phyloP scores from a whole-genome alignment of 208 protist species.

The Angomonas deanei region DNA sequence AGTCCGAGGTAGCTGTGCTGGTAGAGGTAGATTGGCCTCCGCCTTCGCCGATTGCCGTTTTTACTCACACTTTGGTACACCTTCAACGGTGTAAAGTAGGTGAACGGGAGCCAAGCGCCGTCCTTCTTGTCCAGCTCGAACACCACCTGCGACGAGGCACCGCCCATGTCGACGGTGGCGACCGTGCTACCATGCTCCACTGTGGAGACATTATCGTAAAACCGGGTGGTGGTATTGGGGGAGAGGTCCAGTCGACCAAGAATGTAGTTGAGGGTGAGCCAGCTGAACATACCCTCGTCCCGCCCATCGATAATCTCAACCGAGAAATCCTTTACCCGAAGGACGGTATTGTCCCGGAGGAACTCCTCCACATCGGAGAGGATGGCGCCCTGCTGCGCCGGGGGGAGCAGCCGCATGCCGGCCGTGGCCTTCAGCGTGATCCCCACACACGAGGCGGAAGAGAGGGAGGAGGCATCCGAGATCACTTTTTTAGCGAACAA shows the following conservation, averaged over 20 bases:
- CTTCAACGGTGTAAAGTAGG: constrained; percentile 14
- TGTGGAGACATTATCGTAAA: neutral
- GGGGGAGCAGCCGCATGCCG: constrained; percentile 44
- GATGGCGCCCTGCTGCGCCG: constrained; percentile 16
- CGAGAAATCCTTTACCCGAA: neutral
- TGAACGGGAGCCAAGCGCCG: constrained; percentile 35
- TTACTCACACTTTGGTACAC: neutral
- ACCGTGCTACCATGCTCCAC: neutral
- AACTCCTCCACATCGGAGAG: constrained; percentile 18
- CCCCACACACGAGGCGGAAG: constrained; percentile 23
- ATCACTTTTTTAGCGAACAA: constrained; percentile 21
- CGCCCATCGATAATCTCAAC: constrained; percentile 50
- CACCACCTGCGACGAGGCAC: constrained; percentile 73
- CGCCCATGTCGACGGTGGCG: constrained; percentile 77
- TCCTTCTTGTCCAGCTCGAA: constrained; percentile 29
- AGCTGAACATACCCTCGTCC: constrained; percentile 73
- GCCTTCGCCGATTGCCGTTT: constrained; percentile 4
- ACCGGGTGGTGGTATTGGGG: neutral
- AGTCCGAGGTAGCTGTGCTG: constrained; percentile 79
- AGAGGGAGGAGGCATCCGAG: constrained; percentile 9
- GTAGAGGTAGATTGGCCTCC: constrained; percentile 27
- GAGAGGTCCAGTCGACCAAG: constrained; percentile 16
- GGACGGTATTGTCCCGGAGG: constrained; percentile 14
- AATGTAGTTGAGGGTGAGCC: constrained; percentile 84
- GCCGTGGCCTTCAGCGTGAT: constrained; percentile 64